phyloP scores from a whole-genome alignment of 176 grass and related monocot species.

The Carex kokanica region DNA sequence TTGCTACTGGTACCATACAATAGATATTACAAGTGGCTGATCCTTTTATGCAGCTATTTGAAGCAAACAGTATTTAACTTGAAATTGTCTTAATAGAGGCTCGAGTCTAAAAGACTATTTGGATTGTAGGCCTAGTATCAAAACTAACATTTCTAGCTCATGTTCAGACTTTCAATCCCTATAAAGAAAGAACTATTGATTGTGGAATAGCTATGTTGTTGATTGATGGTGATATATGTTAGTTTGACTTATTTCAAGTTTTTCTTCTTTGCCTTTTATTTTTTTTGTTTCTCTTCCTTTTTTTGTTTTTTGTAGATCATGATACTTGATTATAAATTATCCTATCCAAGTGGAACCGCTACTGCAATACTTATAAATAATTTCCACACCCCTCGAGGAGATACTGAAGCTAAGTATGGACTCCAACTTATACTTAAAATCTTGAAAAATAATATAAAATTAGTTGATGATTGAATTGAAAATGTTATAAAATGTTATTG shows the following conservation, averaged over 20 bases:
- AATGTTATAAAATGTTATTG: too few species aligned
- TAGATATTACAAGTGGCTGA: not conserved
- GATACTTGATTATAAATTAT: conserved; percentile 87
- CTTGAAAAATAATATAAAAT: conserved; percentile 16
- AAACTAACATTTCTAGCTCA: not conserved
- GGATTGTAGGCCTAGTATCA: not conserved
- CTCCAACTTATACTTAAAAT: not conserved
- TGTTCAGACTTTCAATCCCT: too few species aligned
- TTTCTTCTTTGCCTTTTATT: conserved; percentile 51
- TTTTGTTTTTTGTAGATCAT: conserved; percentile 51
- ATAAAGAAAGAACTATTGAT: too few species aligned
- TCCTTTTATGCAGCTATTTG: not conserved
- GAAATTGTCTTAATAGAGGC: not conserved
- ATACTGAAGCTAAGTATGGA: conserved; percentile 72
- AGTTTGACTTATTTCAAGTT: too few species aligned
- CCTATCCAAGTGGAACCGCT: conserved; percentile 94
- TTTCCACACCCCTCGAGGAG: conserved; percentile 86
- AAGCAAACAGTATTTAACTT: not conserved
- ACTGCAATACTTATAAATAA: conserved; percentile 95
- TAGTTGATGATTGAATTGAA: not conserved
- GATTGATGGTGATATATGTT: too few species aligned
- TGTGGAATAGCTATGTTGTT: too few species aligned
- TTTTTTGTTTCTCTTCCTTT: conserved; percentile 54
- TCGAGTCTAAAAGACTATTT: not conserved
- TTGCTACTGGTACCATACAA: not conserved